Evolutionary conservation across 768 basidiomycete species (phyloP).

Genomic region (Suillus cothurnatus): DNA sequence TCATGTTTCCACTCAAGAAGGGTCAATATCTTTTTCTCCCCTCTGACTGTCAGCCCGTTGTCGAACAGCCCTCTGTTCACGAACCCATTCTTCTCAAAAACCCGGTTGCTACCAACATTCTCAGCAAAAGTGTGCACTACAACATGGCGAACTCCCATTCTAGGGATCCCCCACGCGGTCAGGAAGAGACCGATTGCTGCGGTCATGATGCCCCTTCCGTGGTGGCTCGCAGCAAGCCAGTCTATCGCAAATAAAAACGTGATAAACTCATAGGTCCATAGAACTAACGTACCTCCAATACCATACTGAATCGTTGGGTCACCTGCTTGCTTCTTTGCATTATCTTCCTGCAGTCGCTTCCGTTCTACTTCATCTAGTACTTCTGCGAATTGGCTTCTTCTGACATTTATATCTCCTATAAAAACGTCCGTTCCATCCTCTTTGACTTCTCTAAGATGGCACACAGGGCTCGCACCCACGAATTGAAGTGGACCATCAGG

Average conservation of each 20-base stretch:
- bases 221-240: constrained; percentile 60
- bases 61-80: constrained; percentile 39
- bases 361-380: constrained; percentile 40
- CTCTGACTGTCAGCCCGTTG: constrained; percentile 40
- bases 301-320: constrained; percentile 62
- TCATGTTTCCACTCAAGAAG: constrained; percentile 36
- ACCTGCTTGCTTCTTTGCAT: constrained; percentile 43
- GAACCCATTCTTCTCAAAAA: constrained; percentile 72
- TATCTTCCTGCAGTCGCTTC: constrained; percentile 39
- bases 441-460: constrained; percentile 52
- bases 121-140: constrained; percentile 46
- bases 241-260: constrained; percentile 39
- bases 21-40: constrained; percentile 38
- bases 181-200: constrained; percentile 59
- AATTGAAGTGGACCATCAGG: constrained; percentile 31
- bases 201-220: constrained; percentile 73
- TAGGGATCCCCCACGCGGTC: constrained; percentile 60
- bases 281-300: constrained; percentile 51
- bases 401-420: constrained; percentile 43
- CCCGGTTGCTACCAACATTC: constrained; percentile 62
- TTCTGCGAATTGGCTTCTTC: constrained; percentile 29
- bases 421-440: constrained; percentile 56
- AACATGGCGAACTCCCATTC: constrained; percentile 55
- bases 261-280: background rate
- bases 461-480: constrained; percentile 51